Evolutionary conservation across 2,329 filamentous ascomycete genomes (phyloP).

Genomic region (Alternaria viburni): DNA sequence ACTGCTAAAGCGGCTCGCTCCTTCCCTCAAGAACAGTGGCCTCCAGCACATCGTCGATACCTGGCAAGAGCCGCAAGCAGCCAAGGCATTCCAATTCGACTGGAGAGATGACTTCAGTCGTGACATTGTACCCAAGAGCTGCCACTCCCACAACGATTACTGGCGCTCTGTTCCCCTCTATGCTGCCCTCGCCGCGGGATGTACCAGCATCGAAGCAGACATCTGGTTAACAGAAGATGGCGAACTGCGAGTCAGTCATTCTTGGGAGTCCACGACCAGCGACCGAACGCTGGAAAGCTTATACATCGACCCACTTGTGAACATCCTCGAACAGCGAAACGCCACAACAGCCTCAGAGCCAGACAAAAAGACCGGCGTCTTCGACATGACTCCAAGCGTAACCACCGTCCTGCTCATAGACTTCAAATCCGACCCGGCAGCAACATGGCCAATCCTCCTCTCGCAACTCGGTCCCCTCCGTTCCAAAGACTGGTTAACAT

Average conservation of each 20-base stretch:
- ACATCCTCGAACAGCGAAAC: slow-evolving; percentile 46
- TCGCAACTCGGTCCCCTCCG: slow-evolving; percentile 66
- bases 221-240: slow-evolving; percentile 33
- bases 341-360: slow-evolving; percentile 21
- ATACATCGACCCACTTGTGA: slow-evolving; percentile 49
- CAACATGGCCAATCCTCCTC: slow-evolving; percentile 61
- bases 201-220: slow-evolving; percentile 43
- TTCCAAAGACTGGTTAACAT: slow-evolving; percentile 59
- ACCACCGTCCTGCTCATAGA: slow-evolving; percentile 70
- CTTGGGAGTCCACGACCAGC: slow-evolving; percentile 21
- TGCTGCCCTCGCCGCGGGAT: slow-evolving; percentile 49
- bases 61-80: slow-evolving; percentile 34
- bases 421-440: slow-evolving; percentile 65
- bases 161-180: slow-evolving; percentile 51
- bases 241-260: slow-evolving; percentile 40
- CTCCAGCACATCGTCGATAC: slow-evolving; percentile 31
- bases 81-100: slow-evolving; percentile 25
- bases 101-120: slow-evolving; percentile 49
- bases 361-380: slow-evolving; percentile 56
- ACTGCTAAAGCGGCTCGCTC: slow-evolving; percentile 28
- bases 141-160: slow-evolving; percentile 55
- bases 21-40: slow-evolving; percentile 25
- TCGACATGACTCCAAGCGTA: slow-evolving; percentile 48
- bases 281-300: slow-evolving; percentile 34
- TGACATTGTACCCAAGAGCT: slow-evolving; percentile 45